A percentile compares a stretch with the other conserved stretches of the same genome.
These are phyloP conservation scores for Boletus pseudo-olivaceus DNA, from an alignment of 768 basidiomycete species.

Conservation along the genomic window DNA sequence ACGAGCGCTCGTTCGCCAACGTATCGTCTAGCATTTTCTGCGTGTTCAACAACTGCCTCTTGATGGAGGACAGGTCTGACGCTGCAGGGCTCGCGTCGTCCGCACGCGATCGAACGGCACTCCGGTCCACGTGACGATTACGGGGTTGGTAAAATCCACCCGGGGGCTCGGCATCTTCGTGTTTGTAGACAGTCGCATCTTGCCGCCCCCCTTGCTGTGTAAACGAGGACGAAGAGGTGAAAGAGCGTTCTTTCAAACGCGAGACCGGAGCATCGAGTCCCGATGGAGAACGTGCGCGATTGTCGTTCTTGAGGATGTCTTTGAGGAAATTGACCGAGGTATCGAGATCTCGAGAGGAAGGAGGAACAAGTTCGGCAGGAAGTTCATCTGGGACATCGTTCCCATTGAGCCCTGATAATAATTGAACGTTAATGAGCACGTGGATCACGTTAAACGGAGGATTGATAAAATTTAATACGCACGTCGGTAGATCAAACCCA, in stretches of 20 bases:
- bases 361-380: slow-evolving; percentile 86
- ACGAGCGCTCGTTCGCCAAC: slow-evolving; percentile 70
- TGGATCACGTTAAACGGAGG: neutral
- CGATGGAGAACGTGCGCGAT: slow-evolving; percentile 64
- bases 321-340: slow-evolving; percentile 87
- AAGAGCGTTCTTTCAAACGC: slow-evolving; percentile 65
- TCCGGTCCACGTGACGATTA: slow-evolving; percentile 82
- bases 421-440: neutral
- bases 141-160: slow-evolving; percentile 75
- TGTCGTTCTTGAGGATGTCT: slow-evolving; percentile 83
- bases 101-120: slow-evolving; percentile 67
- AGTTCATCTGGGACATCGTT: slow-evolving; percentile 85
- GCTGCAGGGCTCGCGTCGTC: slow-evolving; percentile 59
- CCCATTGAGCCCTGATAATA: slow-evolving; percentile 74
- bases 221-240: slow-evolving; percentile 51
- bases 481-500: slow-evolving; percentile 98
- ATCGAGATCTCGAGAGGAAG: slow-evolving; percentile 86
- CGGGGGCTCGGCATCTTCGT: slow-evolving; percentile 58
- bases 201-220: slow-evolving; percentile 53
- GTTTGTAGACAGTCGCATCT: slow-evolving; percentile 92
- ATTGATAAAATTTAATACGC: slow-evolving; percentile 33
- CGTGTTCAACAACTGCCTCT: slow-evolving; percentile 74
- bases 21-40: slow-evolving; percentile 76
- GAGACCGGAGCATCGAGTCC: slow-evolving; percentile 53
- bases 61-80: slow-evolving; percentile 82